Conservation (phyloP, 495 filamentous ascomycete genomes). For the Tuber melanosporum region DNA sequence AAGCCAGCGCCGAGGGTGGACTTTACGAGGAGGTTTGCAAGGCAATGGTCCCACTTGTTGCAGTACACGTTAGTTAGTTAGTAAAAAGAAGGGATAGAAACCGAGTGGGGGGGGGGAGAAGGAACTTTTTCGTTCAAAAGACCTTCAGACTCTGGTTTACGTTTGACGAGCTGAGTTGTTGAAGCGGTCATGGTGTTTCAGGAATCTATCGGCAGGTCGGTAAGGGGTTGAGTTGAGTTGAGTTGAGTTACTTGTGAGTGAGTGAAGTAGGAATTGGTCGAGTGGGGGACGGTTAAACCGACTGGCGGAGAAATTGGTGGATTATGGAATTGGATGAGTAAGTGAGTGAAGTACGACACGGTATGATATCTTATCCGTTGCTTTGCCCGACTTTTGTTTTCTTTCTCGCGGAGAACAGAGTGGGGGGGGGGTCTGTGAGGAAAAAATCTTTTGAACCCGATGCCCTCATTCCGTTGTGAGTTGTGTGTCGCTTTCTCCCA, state of each 20-base stretch:
- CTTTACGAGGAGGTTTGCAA: slow-evolving; percentile 92
- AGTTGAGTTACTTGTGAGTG: too few relatives aligned
- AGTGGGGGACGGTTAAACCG: neutral
- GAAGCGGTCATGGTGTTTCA: slow-evolving; percentile 11
- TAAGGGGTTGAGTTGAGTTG: neutral
- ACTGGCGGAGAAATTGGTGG: neutral
- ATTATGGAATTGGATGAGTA: neutral
- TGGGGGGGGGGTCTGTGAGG: too few relatives aligned
- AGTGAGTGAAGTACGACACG: neutral
- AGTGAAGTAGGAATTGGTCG: too few relatives aligned
- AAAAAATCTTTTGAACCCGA: neutral
- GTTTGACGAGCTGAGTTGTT: slow-evolving; percentile 18
- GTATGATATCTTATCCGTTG: neutral
- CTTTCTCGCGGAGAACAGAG: neutral
- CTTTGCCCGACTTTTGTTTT: neutral
- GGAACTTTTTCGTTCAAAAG: slow-evolving; percentile 34
- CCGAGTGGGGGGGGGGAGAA: neutral
- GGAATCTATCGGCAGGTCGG: neutral
- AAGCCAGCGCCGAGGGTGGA: slow-evolving; percentile 89
- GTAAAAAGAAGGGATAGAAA: neutral
- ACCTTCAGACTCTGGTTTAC: slow-evolving; percentile 29
- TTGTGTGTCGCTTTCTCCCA: too few relatives aligned
- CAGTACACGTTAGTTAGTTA: slow-evolving; percentile 7
- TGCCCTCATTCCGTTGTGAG: neutral
- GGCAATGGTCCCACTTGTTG: slow-evolving; percentile 93